Conservation (phyloP, 2,329 filamentous ascomycete genomes). For the Alternaria sp. region DNA sequence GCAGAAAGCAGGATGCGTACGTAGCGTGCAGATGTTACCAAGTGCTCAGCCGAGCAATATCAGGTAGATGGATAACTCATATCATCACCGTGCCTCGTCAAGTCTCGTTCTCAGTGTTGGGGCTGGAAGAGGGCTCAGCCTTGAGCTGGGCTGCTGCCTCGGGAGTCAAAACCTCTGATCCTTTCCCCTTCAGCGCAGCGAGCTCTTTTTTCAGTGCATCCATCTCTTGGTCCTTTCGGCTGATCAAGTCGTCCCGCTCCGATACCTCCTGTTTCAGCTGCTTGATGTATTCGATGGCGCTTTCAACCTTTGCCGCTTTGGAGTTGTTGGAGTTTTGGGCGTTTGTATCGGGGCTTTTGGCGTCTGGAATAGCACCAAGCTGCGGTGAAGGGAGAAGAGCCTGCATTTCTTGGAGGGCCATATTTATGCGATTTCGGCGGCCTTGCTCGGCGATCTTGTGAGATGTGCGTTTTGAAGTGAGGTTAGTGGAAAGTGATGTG, state of each 20-base stretch:
- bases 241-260: slow-evolving; percentile 68
- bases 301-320: slow-evolving; percentile 97
- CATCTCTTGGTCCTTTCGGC: slow-evolving; percentile 69
- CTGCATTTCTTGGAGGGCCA: slow-evolving; percentile 89
- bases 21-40: not conserved
- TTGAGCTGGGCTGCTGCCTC: slow-evolving; percentile 17
- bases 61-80: not conserved
- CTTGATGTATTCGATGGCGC: slow-evolving; percentile 95
- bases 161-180: slow-evolving; percentile 15
- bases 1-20: not conserved
- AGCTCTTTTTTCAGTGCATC: slow-evolving; percentile 59
- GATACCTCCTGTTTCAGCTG: slow-evolving; percentile 76
- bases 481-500: slow-evolving; percentile 85
- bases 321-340: slow-evolving; percentile 59
- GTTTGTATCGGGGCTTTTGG: slow-evolving; percentile 47
- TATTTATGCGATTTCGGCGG: slow-evolving; percentile 92
- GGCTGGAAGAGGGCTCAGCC: slow-evolving; percentile 19
- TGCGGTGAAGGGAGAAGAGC: slow-evolving; percentile 72
- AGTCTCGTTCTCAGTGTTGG: slow-evolving; percentile 17
- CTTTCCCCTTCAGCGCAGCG: slow-evolving; percentile 33
- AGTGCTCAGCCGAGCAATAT: not conserved
- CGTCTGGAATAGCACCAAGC: slow-evolving; percentile 33
- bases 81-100: slow-evolving; percentile 10
- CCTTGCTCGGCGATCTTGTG: slow-evolving; percentile 99
- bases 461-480: slow-evolving; percentile 94